Percentiles rank a stretch among this genome's conserved stretches.
phyloP scores from a whole-genome alignment of 208 protist genomes.

The Eutreptiella sp. region DNA sequence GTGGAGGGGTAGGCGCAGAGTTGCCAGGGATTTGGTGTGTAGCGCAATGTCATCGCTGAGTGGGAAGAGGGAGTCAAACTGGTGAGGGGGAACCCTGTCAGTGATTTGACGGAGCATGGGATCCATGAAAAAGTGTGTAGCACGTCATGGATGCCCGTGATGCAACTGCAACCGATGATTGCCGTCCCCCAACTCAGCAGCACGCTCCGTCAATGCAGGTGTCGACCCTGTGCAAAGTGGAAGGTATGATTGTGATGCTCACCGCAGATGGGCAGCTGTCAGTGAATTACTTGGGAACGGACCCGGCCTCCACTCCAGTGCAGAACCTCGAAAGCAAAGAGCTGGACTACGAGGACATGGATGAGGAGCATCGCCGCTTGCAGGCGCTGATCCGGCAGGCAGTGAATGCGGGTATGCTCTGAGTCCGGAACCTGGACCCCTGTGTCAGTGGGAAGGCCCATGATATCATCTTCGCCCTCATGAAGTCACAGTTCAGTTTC shows the following conservation, averaged over 20 bases:
- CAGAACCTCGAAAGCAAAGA: constrained; percentile 64
- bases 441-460: too few species aligned
- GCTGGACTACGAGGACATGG: constrained; percentile 65
- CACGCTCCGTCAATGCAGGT: constrained; percentile 56
- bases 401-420: constrained; percentile 10
- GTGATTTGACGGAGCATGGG: too few species aligned
- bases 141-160: background rate
- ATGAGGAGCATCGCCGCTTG: constrained; percentile 59
- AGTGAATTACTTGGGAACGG: constrained; percentile 84
- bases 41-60: too few species aligned
- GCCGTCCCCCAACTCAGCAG: too few species aligned
- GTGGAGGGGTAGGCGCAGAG: too few species aligned
- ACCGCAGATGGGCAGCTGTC: constrained; percentile 50
- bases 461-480: too few species aligned
- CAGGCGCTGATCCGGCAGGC: constrained; percentile 55
- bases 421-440: too few species aligned
- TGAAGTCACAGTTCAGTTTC: too few species aligned
- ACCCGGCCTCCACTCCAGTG: constrained; percentile 62
- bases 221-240: constrained; percentile 48
- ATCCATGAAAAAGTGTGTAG: background rate
- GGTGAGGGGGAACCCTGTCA: too few species aligned
- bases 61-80: too few species aligned
- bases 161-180: too few species aligned
- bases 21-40: too few species aligned
- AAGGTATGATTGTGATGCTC: constrained; percentile 70